Percentiles rank a stretch among this genome's conserved stretches.
These are phyloP conservation scores for Penicillium simplicissimum DNA, from an alignment of 495 filamentous ascomycete genomes.

Conservation along the genomic window DNA sequence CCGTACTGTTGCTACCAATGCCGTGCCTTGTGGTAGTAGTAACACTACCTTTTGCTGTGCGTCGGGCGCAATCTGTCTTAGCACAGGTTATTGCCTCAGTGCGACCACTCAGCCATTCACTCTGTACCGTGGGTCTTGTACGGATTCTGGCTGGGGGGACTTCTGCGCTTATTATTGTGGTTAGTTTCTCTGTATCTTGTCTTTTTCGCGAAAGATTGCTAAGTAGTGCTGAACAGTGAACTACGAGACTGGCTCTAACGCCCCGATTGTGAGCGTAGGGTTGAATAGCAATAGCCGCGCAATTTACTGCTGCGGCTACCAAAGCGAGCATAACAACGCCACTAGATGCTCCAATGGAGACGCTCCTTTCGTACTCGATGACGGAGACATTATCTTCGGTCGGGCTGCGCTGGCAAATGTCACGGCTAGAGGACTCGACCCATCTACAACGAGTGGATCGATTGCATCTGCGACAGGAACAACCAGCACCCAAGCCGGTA, in stretches of 20 bases:
- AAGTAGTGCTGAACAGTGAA: background rate
- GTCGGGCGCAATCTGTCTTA: conserved; percentile 13
- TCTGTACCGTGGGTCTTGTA: conserved; percentile 14
- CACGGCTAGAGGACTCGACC: background rate
- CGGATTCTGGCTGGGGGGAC: conserved; percentile 14
- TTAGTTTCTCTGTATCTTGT: background rate
- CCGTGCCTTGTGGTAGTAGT: conserved; percentile 8
- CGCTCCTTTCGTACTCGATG: conserved; percentile 1
- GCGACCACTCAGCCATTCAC: conserved; percentile 7
- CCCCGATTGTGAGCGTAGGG: conserved; percentile 6
- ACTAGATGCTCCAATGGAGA: conserved; percentile 7
- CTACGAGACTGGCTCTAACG: conserved; percentile 2
- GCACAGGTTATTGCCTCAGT: conserved; percentile 16
- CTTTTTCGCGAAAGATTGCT: background rate
- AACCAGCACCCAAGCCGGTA: background rate
- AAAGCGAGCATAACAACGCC: conserved; percentile 1
- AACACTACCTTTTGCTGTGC: conserved; percentile 12
- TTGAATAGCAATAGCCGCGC: conserved; percentile 3
- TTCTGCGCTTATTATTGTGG: conserved; percentile 8
- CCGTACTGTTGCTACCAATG: conserved; percentile 9
- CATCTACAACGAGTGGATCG: background rate
- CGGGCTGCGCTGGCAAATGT: background rate
- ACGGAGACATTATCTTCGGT: conserved; percentile 3
- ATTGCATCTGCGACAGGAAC: background rate
- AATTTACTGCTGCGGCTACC: conserved; percentile 8